Percentiles rank a stretch among this genome's conserved stretches.
These are phyloP conservation scores for Bryoerythrophyllum caledonicum DNA, from an alignment of 225 moss, liverwort and hornwort species.

Conservation along the genomic window DNA sequence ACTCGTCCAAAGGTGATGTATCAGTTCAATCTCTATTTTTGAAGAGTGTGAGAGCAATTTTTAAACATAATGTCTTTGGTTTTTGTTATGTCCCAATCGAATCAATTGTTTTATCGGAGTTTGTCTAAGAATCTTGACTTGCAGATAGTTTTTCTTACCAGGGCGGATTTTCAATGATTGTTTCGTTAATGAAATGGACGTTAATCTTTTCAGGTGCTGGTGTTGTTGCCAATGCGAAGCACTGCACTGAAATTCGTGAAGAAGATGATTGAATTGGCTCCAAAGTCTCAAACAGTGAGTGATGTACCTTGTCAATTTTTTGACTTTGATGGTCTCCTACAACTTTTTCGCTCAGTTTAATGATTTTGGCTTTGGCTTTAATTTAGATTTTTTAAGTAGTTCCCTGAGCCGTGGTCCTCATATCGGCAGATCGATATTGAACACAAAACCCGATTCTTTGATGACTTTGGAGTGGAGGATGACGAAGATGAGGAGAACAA, in stretches of 20 bases:
- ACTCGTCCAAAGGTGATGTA: conserved; percentile 87
- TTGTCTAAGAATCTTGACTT: neutral
- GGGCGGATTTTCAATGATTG: neutral
- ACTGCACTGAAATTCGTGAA: conserved; percentile 87
- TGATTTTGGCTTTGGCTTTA: conserved; percentile 5
- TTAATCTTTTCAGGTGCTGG: conserved; percentile 64
- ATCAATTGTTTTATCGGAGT: neutral
- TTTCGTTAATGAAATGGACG: conserved; percentile 9
- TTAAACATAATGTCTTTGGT: neutral
- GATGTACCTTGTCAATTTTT: conserved; percentile 10
- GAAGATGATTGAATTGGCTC: conserved; percentile 74
- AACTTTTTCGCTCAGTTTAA: neutral
- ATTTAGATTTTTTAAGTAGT: conserved; percentile 13
- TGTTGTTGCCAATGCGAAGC: conserved; percentile 88
- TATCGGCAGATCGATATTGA: conserved; percentile 70
- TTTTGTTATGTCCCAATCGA: neutral
- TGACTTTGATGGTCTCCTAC: neutral
- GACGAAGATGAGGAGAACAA: conserved; percentile 43
- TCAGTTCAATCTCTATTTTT: conserved; percentile 5
- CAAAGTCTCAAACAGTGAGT: conserved; percentile 67
- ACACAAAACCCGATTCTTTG: conserved; percentile 87
- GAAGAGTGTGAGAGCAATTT: neutral
- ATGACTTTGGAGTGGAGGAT: conserved; percentile 84
- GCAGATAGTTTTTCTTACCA: neutral
- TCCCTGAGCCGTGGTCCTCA: conserved; percentile 20